Evolutionary conservation across 2,329 filamentous ascomycete genomes (phyloP), one percentile per base, ranked within the genome.

Genomic region (Blumeria hordei): DNA sequence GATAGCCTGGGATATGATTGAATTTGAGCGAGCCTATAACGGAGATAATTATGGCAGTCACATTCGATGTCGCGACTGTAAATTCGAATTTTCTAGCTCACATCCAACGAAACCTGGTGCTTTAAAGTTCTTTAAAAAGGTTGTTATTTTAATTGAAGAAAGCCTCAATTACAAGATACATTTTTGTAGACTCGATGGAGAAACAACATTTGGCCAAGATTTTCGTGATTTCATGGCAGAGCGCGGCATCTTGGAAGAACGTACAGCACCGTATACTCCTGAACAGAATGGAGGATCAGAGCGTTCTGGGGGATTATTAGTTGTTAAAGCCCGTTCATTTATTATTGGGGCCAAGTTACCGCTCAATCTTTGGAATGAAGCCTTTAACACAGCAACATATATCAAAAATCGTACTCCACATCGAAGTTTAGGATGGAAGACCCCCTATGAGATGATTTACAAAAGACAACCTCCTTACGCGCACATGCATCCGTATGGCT

Each of bases 1-100:
- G 10, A 28, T 52, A n/a, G 7, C 49, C 4, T 52, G 49, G 49
- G 45, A 49, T 33, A 33, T 49, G 11, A 16, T 14, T 33, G 45
- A 49, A 11, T 33, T 49, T 49, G 34, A 6, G 21, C 6, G 3
- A 37, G 32, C 11, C 4, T 28, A 36, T 11, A 37, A 52, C 3
- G 49, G 34, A 50, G 47, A 50, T 34, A 50, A 50, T 50, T 50
- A 50, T 50, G 28, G 47, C n/a, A 50, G 47, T 14, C 47, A 50
- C 47, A 50, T 50, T 35, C 32, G 21, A 14, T 34, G 28, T 34
- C 47, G 32, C 12, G 32, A 33, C 34, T 33, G 35, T 34, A 14
- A 14, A 14, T 50, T n/a, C 35, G 21, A 50, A 16, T 50, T 50
- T 21, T 50, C 21, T 5, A 32, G 32, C 16, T 33, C 28, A 35